These are phyloP conservation scores for Hypoxylon fragiforme DNA, from an alignment of 495 filamentous ascomycete genomes.

Conservation along the genomic window DNA sequence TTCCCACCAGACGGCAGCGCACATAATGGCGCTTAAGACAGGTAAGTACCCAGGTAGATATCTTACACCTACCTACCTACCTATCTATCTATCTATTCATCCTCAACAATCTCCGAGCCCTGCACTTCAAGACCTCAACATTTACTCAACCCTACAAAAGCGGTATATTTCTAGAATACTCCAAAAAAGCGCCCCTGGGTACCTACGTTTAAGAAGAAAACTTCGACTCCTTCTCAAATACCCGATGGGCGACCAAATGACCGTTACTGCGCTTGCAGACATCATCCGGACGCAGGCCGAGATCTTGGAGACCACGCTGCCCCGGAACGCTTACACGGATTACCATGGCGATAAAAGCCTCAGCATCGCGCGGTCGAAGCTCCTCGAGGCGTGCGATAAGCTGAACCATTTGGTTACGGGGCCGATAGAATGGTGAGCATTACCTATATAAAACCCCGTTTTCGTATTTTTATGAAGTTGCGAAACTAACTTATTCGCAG, in stretches of 20 bases:
- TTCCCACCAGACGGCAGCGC: not conserved
- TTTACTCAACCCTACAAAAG: not conserved
- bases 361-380: conserved; percentile 30
- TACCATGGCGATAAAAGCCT: conserved; percentile 34
- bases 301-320: conserved; percentile 28
- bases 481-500: conserved; percentile 13
- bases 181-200: no score
- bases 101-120: conserved; percentile 2
- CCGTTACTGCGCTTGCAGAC: conserved; percentile 30
- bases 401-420: conserved; percentile 29
- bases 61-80: no score
- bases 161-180: conserved; percentile 1
- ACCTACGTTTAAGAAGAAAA: no score
- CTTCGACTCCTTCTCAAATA: no score
- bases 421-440: conserved; percentile 32
- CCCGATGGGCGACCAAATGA: conserved; percentile 34
- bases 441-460: not conserved
- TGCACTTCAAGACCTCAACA: conserved; percentile 3
- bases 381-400: conserved; percentile 34
- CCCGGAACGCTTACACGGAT: conserved; percentile 27
- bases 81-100: not conserved
- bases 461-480: not conserved
- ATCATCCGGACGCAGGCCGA: conserved; percentile 30
- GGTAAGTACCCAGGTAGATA: no score
- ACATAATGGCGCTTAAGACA: conserved; percentile 20